Base-by-base conservation (phyloP, 1,284 basidiomycete species). In the Moesziomyces sp. region DNA sequence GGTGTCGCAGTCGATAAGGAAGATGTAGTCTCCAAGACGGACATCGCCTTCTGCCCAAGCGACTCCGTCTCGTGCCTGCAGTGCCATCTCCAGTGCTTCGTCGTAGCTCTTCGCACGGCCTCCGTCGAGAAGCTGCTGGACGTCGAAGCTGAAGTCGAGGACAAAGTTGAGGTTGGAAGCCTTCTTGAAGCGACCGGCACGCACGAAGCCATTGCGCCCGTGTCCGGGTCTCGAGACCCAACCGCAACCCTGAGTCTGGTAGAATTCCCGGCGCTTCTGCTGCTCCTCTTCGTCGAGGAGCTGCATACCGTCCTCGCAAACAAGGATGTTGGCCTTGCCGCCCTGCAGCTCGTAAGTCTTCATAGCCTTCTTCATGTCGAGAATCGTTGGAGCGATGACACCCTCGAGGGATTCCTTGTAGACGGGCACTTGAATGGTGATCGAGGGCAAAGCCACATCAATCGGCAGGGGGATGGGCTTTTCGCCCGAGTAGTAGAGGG, bases 341-440 rank as follows among this genome's bases (percentile, higher is more conserved):
- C 91, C 92, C 78, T 93, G 91, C 3, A 91, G 87, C n/a, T 92
- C 91, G 80, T 93, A 93, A 1, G 91, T 93, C 80, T 91, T 91
- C 89, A 93, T 93, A 0, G 92, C 92, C 83, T 89, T 90, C 85
- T 94, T 93, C 65, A 94, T 84, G 0, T 91, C 92, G 72, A 89
- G 86, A 44, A 94, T 89, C 0, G 92, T 93, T 1, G 91, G 92
- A 69, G 85, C 83, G 82, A 87, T 85, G 9, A 87, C 86, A 5
- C 78, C 79, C 26, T 86, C 84, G 35, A 87, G 79, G 83, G 69
- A 57, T 84, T 83, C 77, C 85, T 92, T 92, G 86, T 92, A 93
- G 10, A 92, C 92, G 0, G 92, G 91, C 86, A 92, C 88, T 78
- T 92, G 89, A 58, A 92, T 87, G 0, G 91, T 91, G 61, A 92